Evolutionary conservation across 2,329 filamentous ascomycete species (phyloP), one percentile per base, ranked within the genome.

Genomic region (Epichloe sibirici): DNA sequence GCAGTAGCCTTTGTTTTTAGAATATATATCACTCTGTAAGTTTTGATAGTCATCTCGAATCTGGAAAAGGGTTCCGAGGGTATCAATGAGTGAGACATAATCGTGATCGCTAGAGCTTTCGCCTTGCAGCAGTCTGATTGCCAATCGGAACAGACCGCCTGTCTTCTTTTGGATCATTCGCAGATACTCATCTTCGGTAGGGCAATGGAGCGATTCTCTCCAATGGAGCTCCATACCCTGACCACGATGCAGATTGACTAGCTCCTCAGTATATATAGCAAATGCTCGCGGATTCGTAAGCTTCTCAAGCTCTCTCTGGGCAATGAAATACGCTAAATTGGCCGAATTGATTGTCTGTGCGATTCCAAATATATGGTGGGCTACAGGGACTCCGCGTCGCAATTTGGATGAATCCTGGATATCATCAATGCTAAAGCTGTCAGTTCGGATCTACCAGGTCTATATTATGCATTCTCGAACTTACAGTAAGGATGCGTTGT

Each of bases 161-260:
- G 87, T 91, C 69, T 91, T 91, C 70, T 90, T 88, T 57, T 79
- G 79, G 15, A 91, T 86, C 87, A 91, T 90, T 65, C 90, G 83
- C 17, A 90, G 76, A 67, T 91, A 91, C 67, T 90, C 86, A 58
- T 87, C 84, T 68, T 90, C 86, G 48, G 78, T 85, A 5, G 87
- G 87, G 66, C 85, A 90, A 23, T 82, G 88, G 53, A 90, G 71
- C 21, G 81, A 86, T 69, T 90, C 86, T 53, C 86, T 77, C 87
- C 88, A 93, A 70, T 85, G 90, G 37, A 93, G 75, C 62, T 93
- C 88, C 84, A 90, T 88, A 55, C 88, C 86, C 68, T 91, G 87
- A 13, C 88, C 88, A 23, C 85, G 74, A 67, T 91, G 87, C 46
- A 93, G 77, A 65, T 90, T 87, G 55, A 88, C 67, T 34, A 91